These are phyloP conservation scores for Tricholoma matsutake DNA, from an alignment of 768 basidiomycete genomes.

Conservation along the genomic window DNA sequence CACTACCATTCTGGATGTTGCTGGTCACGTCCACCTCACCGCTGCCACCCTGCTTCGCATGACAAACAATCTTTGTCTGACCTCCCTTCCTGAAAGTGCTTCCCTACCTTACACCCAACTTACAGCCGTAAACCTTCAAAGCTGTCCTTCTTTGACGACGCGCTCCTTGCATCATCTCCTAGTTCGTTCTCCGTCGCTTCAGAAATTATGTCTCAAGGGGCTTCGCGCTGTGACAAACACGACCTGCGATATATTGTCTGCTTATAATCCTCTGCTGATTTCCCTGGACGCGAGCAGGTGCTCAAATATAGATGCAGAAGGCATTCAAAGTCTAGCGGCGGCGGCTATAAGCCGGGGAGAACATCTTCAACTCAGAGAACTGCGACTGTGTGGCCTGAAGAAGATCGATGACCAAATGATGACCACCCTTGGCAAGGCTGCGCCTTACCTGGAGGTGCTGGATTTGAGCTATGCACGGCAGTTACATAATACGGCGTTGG, in stretches of 20 bases:
- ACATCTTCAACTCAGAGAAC: conserved; percentile 52
- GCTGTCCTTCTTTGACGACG: conserved; percentile 65
- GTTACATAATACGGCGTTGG: conserved; percentile 72
- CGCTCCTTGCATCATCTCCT: conserved; percentile 70
- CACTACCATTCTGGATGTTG: conserved; percentile 55
- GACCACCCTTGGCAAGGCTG: conserved; percentile 60
- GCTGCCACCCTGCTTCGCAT: conserved; percentile 50
- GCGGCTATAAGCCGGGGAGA: conserved; percentile 45
- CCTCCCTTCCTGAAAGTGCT: conserved; percentile 29
- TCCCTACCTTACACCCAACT: conserved; percentile 59
- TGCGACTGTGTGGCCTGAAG: conserved; percentile 68
- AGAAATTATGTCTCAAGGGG: conserved; percentile 62
- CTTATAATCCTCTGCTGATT: conserved; percentile 52
- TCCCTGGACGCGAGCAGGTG: conserved; percentile 74
- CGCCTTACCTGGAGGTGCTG: conserved; percentile 72
- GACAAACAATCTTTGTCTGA: conserved; percentile 50
- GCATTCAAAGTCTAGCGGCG: conserved; percentile 48
- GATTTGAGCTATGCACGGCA: conserved; percentile 74
- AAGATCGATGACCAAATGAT: conserved; percentile 59
- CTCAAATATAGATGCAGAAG: conserved; percentile 59
- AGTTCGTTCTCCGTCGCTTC: conserved; percentile 56
- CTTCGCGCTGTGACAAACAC: conserved; percentile 66
- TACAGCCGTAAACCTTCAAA: conserved; percentile 65
- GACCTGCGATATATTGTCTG: conserved; percentile 67
- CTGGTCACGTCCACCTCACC: conserved; percentile 55